Base-by-base conservation (phyloP, 345 rosid species). In the Geranium brycei region DNA sequence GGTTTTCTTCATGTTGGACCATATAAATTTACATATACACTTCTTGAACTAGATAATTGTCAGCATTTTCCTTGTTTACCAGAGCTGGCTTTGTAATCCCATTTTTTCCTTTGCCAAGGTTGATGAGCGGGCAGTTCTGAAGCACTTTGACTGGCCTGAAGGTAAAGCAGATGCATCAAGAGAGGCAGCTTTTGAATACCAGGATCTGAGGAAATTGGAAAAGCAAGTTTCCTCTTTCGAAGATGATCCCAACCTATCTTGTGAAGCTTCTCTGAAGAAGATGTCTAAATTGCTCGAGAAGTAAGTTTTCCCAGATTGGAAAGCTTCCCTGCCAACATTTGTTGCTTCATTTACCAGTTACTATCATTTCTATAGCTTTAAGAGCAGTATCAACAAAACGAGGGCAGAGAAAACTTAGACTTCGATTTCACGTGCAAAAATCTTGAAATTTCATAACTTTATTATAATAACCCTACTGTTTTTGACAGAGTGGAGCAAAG, bases 71-170 rank as follows among this genome's bases (percentile, higher is more conserved):
- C 41, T 35, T 35, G 41, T 23, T 23, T 23, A 23, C 28, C 28
- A 23, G 28, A 23, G 2, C 28, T 35, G 53, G 7, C 53, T 8
- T 47, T 47, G 7, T 47, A 47, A 47, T 47, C 14, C 15, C 35
- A 5, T 58, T 59, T 51, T 66, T 23, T 70, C 62, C 65, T 64
- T 67, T 58, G 68, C 7, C 14, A 69, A 89, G 98, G 98, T 90
- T 72, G 99, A 93, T 74, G 97, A 93, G 72, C 82, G 96, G 66
- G 97, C 97, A 51, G 99, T 93, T 60, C 89, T 93, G 70, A 93
- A 93, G 84, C 99, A 93, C 79, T 93, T 93, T 69, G 97, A 93
- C 31, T 93, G 99, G 96, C 99, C 99, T 62, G 97, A 93, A 83
- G 87, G 96, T 65, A 93, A 93, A 79, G 97, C 97, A 63, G 97